Percentiles rank a stretch among this genome's conserved stretches.
Evolutionary conservation across 208 protist genomes (phyloP).

Genomic region (Trypanosoma lewisi): DNA sequence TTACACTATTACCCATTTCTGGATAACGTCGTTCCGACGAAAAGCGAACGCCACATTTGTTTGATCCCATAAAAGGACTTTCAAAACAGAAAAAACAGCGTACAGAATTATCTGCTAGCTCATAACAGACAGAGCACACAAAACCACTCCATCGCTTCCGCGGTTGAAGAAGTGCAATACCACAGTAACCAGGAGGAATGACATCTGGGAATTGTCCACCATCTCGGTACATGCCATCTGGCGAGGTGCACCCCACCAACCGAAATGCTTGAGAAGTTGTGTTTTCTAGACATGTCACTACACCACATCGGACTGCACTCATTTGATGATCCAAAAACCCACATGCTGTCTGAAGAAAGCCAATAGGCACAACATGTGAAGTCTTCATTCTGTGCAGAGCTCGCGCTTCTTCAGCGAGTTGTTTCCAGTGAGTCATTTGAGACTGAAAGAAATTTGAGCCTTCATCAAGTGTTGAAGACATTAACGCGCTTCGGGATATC

Average conservation of each 20-base stretch:
- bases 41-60: constrained; percentile 70
- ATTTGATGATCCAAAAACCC: constrained; percentile 47
- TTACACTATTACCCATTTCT: constrained; percentile 36
- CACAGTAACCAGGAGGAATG: constrained; percentile 45
- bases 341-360: constrained; percentile 43
- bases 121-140: constrained; percentile 65
- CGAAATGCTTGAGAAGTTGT: constrained; percentile 38
- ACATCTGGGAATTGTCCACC: constrained; percentile 53
- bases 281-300: constrained; percentile 62
- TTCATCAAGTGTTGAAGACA: background rate
- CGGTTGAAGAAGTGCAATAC: constrained; percentile 55
- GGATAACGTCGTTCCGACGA: constrained; percentile 28
- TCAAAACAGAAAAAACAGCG: constrained; percentile 76
- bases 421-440: constrained; percentile 57
- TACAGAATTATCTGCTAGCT: constrained; percentile 38
- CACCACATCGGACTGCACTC: constrained; percentile 32
- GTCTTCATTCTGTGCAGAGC: constrained; percentile 54
- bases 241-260: constrained; percentile 45
- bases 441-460: background rate
- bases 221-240: constrained; percentile 39
- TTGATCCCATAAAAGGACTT: constrained; percentile 48
- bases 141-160: constrained; percentile 58
- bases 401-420: constrained; percentile 45
- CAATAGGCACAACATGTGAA: constrained; percentile 50
- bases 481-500: background rate